Base-by-base conservation (phyloP, 2,329 filamentous ascomycete genomes). In the Penicillium sp. region DNA sequence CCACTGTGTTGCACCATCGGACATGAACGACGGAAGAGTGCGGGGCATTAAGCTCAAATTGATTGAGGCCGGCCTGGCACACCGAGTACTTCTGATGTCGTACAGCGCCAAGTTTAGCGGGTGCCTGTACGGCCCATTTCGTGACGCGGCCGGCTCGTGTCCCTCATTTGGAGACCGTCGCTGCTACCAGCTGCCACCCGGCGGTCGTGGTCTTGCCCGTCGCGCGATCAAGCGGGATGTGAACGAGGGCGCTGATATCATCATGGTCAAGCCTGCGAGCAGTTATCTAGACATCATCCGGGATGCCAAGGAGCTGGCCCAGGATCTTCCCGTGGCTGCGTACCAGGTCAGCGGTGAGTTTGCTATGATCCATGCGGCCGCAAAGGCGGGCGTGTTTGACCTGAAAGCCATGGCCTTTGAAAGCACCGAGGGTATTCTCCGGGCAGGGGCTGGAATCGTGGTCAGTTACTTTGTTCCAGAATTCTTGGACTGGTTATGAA, bases 11-110 rank as follows among this genome's bases (percentile, higher is more conserved):
- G 93, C 93, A 0, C 93, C 93, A 1, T 95, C 89, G 1, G 93
- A 98, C 69, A 98, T 98, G 93, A 98, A 97, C 68, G 93, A 98
- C 67, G 93, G 93, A 23, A 86, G 93, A 55, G 94, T 98, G 62
- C 87, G 91, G 48, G 91, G 90, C 51, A 98, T 98, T 70, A 98
- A 98, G 77, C 80, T 96, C 44, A 97, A 96, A 76, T 77, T 98
- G 52, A 97, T 97, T 48, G 91, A 97, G 69, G 85, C 89, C 48
- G 91, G 91, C 44, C 87, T 97, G 59, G 86, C 90, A 6, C 93
- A 98, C 74, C 85, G 86, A 66, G 86, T 91, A 10, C 80, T 95
- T 44, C 78, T 98, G 51, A 97, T 98, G 93, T 95, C 89, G 4
- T 98, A 98, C 72, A 89, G 89, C 11, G 93, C 93, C 63, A 98